These are phyloP conservation scores for Boletus rubroflammeus DNA, from an alignment of 768 basidiomycete species.

Conservation along the genomic window DNA sequence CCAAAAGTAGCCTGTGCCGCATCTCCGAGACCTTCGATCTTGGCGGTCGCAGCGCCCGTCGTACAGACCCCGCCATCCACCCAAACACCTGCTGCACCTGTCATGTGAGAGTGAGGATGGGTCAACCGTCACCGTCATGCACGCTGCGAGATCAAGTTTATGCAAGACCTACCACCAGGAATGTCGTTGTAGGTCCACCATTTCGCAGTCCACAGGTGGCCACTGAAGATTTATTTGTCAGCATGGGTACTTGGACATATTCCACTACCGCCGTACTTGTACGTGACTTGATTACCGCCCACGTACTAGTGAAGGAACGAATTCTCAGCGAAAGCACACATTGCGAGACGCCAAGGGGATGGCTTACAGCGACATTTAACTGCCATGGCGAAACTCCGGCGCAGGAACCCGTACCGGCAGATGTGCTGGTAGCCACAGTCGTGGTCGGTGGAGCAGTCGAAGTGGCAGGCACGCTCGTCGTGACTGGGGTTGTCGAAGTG, in stretches of 20 bases:
- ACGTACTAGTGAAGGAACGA: conserved; percentile 34
- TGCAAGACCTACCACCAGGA: conserved; percentile 28
- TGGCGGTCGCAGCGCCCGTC: conserved; percentile 3
- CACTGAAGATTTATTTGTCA: conserved; percentile 27
- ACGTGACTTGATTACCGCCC: conserved; percentile 43
- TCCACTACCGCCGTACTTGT: conserved; percentile 32
- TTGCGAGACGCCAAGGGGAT: not conserved
- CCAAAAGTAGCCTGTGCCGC: conserved; percentile 4
- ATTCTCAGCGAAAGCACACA: not conserved
- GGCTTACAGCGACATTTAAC: conserved; percentile 36
- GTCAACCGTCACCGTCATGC: not conserved
- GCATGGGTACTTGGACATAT: not conserved
- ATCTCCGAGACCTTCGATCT: not conserved
- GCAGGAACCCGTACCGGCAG: conserved; percentile 32
- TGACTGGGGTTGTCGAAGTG: conserved; percentile 9
- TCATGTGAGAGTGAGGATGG: not conserved
- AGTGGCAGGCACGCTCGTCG: conserved; percentile 9
- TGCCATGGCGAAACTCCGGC: conserved; percentile 43
- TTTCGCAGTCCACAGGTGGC: conserved; percentile 47
- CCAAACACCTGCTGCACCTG: conserved; percentile 21
- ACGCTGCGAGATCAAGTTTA: not conserved
- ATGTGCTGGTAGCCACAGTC: conserved; percentile 3
- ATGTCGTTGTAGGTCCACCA: conserved; percentile 46
- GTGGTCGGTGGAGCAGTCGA: conserved; percentile 5
- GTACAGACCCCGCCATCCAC: conserved; percentile 10